Conservation (phyloP, 164 flowering plant genomes). For the Sextonia rubra region DNA sequence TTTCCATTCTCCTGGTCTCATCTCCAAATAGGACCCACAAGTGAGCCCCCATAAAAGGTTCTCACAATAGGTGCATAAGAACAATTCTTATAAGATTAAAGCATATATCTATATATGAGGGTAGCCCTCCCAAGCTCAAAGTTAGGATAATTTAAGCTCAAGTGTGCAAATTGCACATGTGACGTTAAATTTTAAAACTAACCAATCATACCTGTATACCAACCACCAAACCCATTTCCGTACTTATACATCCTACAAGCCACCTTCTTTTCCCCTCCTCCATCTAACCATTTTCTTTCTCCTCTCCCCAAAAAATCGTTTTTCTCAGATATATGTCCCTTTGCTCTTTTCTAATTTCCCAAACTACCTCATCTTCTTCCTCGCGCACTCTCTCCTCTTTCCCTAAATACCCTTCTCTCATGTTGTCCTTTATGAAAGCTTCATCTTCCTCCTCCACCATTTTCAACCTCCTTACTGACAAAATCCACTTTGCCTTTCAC, state of each 20-base stretch:
- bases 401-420: constrained; percentile 1
- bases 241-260: background rate
- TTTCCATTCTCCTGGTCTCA: too few species aligned
- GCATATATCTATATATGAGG: too few species aligned
- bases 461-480: constrained; percentile 63
- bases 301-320: background rate
- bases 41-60: too few species aligned
- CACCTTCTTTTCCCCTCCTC: background rate
- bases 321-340: background rate
- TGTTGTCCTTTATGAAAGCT: background rate
- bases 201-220: too few species aligned
- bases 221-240: background rate
- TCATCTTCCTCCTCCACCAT: constrained; percentile 12
- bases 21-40: too few species aligned
- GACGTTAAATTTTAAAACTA: too few species aligned
- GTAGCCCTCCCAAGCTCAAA: too few species aligned
- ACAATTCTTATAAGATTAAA: too few species aligned
- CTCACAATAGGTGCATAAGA: too few species aligned
- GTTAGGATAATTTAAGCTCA: too few species aligned
- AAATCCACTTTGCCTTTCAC: constrained; percentile 40
- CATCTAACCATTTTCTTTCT: background rate
- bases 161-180: too few species aligned
- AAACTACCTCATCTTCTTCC: background rate
- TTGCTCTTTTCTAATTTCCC: background rate
- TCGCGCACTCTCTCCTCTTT: background rate